Base-by-base conservation (phyloP, 2,329 filamentous ascomycete species). In the Pezizomycotina sp. region DNA sequence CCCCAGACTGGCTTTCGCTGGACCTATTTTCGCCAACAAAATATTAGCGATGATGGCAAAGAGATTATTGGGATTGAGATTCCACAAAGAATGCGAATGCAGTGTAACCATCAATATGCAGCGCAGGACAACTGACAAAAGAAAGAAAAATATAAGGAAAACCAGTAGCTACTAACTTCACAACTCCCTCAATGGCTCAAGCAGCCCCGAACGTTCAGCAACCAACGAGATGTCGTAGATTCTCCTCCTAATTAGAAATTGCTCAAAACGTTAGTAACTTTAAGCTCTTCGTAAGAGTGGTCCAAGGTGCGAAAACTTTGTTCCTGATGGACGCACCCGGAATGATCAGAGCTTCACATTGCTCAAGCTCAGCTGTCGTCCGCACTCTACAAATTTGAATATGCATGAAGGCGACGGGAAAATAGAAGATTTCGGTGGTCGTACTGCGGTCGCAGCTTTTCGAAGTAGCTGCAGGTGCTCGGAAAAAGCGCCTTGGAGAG, bases 401-500 rank as follows among this genome's bases (percentile, higher is more conserved):
- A 15, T 47, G 25, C 25, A 42, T 47, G 25, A 47, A 33, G 24
- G 43, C 14, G 16, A 14, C 8, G 40, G 36, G n/a, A n/a, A n/a
- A n/a, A n/a, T n/a, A n/a, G n/a, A 45, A 14, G 23, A 28, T 12
- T 37, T 27, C 31, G 38, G 33, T 8, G 36, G 31, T 20, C 42
- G 32, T 14, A 50, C 31, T 14, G 60, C 57, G n/a, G 59, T 54
- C 2, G 73, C 68, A 4, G 84, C 83, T 45, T 69, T 66, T 47
- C 68, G 68, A 23, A 95, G 65, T 23, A 92, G 69, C 47, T 71
- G 65, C 38, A 92, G 56, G 61, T 98, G 86, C 57, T 98, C 86
- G 52, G 73, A 68, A 58, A 95, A 93, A 39, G 84, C 86, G 50
- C 89, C 89, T 60, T 98, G 89, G 12, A 98, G 69, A 48, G 89